A percentile compares a stretch with the other conserved stretches of the same genome.
Conservation (phyloP, 2,329 filamentous ascomycete genomes). For the Exophiala dermatitidis region DNA sequence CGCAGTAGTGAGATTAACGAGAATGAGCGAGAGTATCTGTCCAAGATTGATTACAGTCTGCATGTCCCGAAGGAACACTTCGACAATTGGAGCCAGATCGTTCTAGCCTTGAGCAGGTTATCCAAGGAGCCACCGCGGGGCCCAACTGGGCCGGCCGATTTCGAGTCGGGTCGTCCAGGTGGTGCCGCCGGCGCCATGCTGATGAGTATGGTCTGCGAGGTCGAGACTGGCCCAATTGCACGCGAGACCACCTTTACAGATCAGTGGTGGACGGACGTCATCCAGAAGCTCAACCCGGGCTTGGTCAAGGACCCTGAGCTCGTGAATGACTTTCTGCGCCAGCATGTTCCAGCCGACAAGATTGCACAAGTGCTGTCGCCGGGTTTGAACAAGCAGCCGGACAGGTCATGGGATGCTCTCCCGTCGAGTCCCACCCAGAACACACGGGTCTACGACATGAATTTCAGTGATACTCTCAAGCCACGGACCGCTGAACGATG, state of each 20-base stretch:
- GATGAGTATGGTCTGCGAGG: slow-evolving; percentile 17
- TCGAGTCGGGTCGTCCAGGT: slow-evolving; percentile 7
- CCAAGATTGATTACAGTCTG: slow-evolving; percentile 86
- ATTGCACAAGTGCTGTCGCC: background rate
- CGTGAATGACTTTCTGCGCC: slow-evolving; percentile 15
- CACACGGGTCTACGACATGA: slow-evolving; percentile 12
- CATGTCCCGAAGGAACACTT: slow-evolving; percentile 87
- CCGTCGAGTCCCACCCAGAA: background rate
- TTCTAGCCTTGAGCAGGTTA: slow-evolving; percentile 49
- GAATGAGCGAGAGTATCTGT: slow-evolving; percentile 87
- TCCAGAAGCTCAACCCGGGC: slow-evolving; percentile 15
- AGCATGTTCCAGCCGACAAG: slow-evolving; percentile 10
- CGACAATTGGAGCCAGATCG: slow-evolving; percentile 88
- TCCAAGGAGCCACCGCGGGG: slow-evolving; percentile 17
- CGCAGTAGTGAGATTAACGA: slow-evolving; percentile 90
- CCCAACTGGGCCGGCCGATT: background rate
- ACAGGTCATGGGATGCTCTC: slow-evolving; percentile 1
- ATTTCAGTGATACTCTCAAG: slow-evolving; percentile 18
- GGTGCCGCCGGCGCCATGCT: slow-evolving; percentile 10
- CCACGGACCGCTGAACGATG: slow-evolving; percentile 4
- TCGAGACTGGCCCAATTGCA: slow-evolving; percentile 7
- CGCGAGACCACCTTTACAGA: slow-evolving; percentile 8
- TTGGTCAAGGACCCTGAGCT: slow-evolving; percentile 15
- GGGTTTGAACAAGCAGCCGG: slow-evolving; percentile 2
- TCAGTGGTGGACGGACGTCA: slow-evolving; percentile 18